Conservation (phyloP, 2,329 filamentous ascomycete species). For the Beauveria varroae region DNA sequence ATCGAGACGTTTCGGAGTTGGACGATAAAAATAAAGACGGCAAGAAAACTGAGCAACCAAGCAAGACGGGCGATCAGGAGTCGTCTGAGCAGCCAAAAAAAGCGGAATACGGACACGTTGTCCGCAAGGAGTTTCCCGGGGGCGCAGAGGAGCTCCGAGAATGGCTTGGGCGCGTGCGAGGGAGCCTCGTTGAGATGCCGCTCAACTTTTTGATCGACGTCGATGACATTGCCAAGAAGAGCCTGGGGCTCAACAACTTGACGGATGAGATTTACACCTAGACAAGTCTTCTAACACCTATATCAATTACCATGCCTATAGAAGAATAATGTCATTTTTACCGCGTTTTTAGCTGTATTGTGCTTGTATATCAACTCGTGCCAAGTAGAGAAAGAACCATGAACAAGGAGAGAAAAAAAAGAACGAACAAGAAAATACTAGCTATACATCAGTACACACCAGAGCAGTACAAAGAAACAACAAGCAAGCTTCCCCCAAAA, state of each 20-base stretch:
- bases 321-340: not conserved
- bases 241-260: slow-evolving; percentile 62
- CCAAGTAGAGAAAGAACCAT: not conserved
- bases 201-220: slow-evolving; percentile 75
- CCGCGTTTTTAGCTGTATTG: not conserved
- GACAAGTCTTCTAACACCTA: not conserved
- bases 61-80: slow-evolving; percentile 39
- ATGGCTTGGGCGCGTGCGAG: slow-evolving; percentile 57
- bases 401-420: not conserved
- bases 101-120: slow-evolving; percentile 82
- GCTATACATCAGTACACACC: slow-evolving; percentile 7
- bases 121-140: slow-evolving; percentile 67
- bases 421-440: not conserved
- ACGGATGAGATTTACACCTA: slow-evolving; percentile 67
- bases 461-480: slow-evolving; percentile 10
- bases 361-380: not conserved
- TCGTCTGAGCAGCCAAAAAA: slow-evolving; percentile 38
- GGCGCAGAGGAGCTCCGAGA: slow-evolving; percentile 69
- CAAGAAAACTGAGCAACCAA: slow-evolving; percentile 32
- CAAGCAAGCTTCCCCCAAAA: slow-evolving; percentile 7
- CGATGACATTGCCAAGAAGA: slow-evolving; percentile 79
- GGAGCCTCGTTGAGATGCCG: slow-evolving; percentile 82
- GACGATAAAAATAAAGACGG: not conserved
- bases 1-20: slow-evolving; percentile 44
- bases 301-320: not conserved